Percentiles rank a stretch among this genome's conserved stretches.
phyloP scores from a whole-genome alignment of 139 green algal genomes.

The Micractinium conductrix region DNA sequence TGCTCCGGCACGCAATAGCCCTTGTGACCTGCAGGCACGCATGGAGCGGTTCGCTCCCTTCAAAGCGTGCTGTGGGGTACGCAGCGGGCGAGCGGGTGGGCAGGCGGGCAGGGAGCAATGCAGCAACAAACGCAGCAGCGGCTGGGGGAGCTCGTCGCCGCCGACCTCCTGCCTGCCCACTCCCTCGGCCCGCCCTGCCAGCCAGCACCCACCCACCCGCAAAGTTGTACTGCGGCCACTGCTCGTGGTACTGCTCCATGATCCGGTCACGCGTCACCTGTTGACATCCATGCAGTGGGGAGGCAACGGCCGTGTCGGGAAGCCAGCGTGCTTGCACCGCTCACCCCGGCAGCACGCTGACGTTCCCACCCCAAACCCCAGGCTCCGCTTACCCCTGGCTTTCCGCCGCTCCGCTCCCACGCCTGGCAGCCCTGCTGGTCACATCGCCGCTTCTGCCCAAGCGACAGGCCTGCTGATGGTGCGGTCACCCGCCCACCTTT shows the following conservation, averaged over 20 bases:
- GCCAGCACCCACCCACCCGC: constrained; percentile 7
- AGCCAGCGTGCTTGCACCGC: no score
- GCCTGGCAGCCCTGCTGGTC: no score
- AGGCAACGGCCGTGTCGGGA: no score
- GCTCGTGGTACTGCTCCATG: constrained; percentile 79
- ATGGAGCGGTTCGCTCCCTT: not conserved
- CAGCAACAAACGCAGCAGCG: not conserved
- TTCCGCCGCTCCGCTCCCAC: no score
- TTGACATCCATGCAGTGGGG: no score
- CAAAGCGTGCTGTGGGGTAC: not conserved
- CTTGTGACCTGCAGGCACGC: constrained; percentile 39
- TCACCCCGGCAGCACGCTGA: no score
- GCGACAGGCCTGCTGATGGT: no score
- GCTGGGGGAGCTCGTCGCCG: not conserved
- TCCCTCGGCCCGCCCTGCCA: constrained; percentile 56
- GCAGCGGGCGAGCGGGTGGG: not conserved
- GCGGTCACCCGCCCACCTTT: no score
- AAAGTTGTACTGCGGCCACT: constrained; percentile 82
- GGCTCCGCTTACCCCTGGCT: no score
- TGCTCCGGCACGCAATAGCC: constrained; percentile 83
- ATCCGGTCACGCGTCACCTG: constrained; percentile 89
- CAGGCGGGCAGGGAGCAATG: not conserved
- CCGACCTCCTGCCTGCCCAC: not conserved
- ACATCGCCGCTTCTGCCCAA: no score
- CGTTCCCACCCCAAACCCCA: no score